Evolutionary conservation across 1,284 basidiomycete species (phyloP).

Genomic region (Naganishia sp.): DNA sequence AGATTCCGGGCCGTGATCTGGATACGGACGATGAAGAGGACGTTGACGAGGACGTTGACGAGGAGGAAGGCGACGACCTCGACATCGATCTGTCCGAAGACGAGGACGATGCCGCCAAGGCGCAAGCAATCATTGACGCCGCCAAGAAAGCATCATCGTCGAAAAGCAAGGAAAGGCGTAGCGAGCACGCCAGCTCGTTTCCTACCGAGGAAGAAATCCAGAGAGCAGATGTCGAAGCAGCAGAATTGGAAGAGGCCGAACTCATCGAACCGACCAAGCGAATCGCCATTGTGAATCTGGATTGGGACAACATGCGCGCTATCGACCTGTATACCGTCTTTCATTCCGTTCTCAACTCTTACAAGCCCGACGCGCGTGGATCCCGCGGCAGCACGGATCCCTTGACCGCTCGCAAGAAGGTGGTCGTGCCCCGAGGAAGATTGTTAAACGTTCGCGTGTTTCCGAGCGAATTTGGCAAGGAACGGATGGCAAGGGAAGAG

Average conservation of each 20-base stretch:
- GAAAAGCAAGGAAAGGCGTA: conserved; percentile 50
- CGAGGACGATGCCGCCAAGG: conserved; percentile 71
- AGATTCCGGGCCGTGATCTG: conserved; percentile 33
- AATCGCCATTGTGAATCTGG: conserved; percentile 90
- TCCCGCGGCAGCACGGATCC: conserved; percentile 9
- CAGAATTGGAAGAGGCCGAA: conserved; percentile 48
- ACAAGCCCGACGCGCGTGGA: conserved; percentile 50
- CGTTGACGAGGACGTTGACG: conserved; percentile 53
- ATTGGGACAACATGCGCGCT: conserved; percentile 96
- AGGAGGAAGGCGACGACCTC: conserved; percentile 46
- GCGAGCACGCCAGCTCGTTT: conserved; percentile 40
- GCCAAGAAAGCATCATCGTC: conserved; percentile 57
- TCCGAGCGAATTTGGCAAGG: conserved; percentile 90
- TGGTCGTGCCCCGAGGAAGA: conserved; percentile 58
- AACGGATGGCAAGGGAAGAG: conserved; percentile 83
- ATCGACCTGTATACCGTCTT: conserved; percentile 90
- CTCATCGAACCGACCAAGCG: conserved; percentile 62
- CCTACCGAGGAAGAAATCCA: conserved; percentile 36
- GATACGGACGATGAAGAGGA: conserved; percentile 54
- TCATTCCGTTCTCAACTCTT: conserved; percentile 68
- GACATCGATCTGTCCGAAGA: conserved; percentile 61
- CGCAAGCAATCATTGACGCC: conserved; percentile 71
- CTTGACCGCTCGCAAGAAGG: conserved; percentile 19
- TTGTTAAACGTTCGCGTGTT: conserved; percentile 80
- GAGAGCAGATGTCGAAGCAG: conserved; percentile 40